phyloP scores from a whole-genome alignment of 1,284 basidiomycete species.

The Cutaneotrichosporon cutaneum region DNA sequence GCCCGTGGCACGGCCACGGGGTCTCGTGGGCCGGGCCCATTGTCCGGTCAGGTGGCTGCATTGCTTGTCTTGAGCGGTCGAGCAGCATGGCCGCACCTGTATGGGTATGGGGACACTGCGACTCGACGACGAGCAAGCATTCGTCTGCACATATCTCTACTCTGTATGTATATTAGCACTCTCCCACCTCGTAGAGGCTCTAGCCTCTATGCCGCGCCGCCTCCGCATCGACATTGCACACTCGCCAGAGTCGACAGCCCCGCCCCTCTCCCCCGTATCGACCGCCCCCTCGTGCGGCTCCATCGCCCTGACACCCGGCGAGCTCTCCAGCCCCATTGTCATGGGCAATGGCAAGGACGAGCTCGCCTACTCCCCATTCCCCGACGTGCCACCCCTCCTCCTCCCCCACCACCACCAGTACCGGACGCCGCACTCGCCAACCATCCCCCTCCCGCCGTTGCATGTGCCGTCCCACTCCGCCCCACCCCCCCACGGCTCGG shows the following conservation, averaged over 20 bases:
- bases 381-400: neutral
- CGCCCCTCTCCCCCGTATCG: neutral
- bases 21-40: too few relatives aligned
- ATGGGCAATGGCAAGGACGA: neutral
- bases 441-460: neutral
- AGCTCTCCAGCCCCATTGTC: neutral
- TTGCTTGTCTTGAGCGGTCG: too few relatives aligned
- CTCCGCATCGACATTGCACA: neutral
- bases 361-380: neutral
- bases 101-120: too few relatives aligned
- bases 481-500: neutral
- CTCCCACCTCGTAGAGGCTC: too few relatives aligned
- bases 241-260: neutral
- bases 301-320: neutral
- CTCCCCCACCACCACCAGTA: neutral
- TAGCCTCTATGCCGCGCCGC: neutral
- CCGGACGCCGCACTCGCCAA: neutral
- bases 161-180: neutral
- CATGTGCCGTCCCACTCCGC: neutral
- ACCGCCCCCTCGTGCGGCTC: neutral
- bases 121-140: too few relatives aligned
- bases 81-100: too few relatives aligned
- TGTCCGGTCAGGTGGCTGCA: too few relatives aligned
- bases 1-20: too few relatives aligned
- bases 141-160: too few relatives aligned